A percentile compares a stretch with the other conserved stretches of the same genome.
Evolutionary conservation across 495 filamentous ascomycete genomes (phyloP).

Genomic region (Lasiosphaeria miniovina): DNA sequence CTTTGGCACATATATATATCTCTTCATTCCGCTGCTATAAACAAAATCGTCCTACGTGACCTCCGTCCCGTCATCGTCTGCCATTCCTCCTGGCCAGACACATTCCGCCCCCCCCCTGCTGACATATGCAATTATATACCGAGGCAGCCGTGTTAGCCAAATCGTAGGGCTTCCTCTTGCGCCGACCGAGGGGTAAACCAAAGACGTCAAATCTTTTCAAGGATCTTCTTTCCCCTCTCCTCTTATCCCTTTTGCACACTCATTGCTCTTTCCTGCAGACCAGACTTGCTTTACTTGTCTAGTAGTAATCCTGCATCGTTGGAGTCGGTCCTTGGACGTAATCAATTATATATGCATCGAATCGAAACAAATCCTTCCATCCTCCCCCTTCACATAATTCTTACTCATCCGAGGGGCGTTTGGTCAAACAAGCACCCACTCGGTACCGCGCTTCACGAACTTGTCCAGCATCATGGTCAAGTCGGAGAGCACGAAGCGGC

Average conservation of each 20-base stretch:
- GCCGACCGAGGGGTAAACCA: too few species aligned
- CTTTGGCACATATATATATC: too few species aligned
- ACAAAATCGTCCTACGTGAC: neutral
- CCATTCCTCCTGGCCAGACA: neutral
- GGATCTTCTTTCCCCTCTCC: too few species aligned
- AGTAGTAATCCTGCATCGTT: too few species aligned
- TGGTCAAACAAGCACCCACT: conserved; percentile 72
- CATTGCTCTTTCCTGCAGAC: too few species aligned
- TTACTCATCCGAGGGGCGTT: neutral
- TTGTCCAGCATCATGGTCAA: conserved; percentile 88
- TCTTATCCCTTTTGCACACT: too few species aligned
- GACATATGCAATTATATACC: conserved; percentile 2
- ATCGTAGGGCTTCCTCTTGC: neutral
- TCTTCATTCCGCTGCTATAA: neutral
- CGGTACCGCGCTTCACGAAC: conserved; percentile 91
- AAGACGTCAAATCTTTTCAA: too few species aligned
- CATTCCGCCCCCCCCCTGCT: conserved; percentile 3
- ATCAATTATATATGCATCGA: too few species aligned
- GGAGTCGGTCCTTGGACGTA: too few species aligned
- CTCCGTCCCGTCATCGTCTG: neutral
- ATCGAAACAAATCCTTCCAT: too few species aligned
- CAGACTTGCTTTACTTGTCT: too few species aligned
- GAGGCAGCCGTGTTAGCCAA: neutral
- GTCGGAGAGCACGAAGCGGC: conserved; percentile 87
- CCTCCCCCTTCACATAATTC: neutral